These are phyloP conservation scores for Geotrichum citri-aurantii DNA, from an alignment of 1,139 yeast genomes.

Conservation along the genomic window DNA sequence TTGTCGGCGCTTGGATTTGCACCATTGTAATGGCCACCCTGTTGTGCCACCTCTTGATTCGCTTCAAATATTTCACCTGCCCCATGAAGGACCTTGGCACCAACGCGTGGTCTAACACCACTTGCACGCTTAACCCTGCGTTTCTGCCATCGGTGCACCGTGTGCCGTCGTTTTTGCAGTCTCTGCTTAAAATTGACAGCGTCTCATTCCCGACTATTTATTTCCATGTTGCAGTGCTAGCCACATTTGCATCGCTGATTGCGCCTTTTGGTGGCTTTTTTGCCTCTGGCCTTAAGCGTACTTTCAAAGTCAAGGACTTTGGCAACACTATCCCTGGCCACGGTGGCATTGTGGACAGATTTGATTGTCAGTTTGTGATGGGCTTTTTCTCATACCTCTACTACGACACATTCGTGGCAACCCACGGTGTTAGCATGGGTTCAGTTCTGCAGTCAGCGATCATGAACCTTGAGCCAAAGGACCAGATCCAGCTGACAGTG, in stretches of 20 bases:
- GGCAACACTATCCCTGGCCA: constrained; percentile 96
- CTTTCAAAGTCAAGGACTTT: constrained; percentile 91
- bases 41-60: constrained; percentile 58
- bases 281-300: constrained; percentile 93
- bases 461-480: constrained; percentile 60
- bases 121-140: constrained; percentile 82
- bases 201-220: constrained; percentile 77
- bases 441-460: constrained; percentile 70
- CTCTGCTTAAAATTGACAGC: constrained; percentile 40
- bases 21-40: constrained; percentile 71
- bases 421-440: constrained; percentile 59
- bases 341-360: constrained; percentile 96
- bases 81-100: constrained; percentile 67
- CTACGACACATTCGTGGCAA: constrained; percentile 82
- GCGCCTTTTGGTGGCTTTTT: constrained; percentile 99
- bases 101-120: constrained; percentile 54
- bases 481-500: constrained; percentile 57
- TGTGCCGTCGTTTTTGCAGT: constrained; percentile 63
- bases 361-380: constrained; percentile 97
- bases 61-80: constrained; percentile 74
- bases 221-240: constrained; percentile 77
- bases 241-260: constrained; percentile 91
- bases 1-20: constrained; percentile 95
- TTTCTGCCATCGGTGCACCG: constrained; percentile 73
- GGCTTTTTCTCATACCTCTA: constrained; percentile 91